phyloP scores from a whole-genome alignment of 2,329 filamentous ascomycete genomes.

The Hymenoscyphus linearis region DNA sequence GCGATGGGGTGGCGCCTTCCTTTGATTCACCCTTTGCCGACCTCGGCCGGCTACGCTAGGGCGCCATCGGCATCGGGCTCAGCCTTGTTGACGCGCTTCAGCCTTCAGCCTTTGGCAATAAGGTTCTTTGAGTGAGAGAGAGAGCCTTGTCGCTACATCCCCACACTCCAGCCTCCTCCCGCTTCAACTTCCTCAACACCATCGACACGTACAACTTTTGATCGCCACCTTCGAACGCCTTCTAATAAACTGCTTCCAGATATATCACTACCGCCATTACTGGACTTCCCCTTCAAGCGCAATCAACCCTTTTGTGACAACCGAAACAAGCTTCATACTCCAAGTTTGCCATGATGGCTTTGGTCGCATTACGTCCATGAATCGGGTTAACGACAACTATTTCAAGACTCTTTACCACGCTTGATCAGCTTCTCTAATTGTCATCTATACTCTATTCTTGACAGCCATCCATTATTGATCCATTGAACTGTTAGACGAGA shows the following conservation, averaged over 20 bases:
- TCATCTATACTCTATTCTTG: neutral
- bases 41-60: neutral
- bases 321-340: neutral
- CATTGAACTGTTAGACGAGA: neutral
- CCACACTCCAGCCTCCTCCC: neutral
- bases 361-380: neutral
- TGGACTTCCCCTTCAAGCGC: neutral
- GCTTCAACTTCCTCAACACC: neutral
- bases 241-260: neutral
- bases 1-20: neutral
- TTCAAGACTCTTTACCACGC: neutral
- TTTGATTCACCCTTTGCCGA: neutral
- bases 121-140: no score
- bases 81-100: neutral
- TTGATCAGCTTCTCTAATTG: neutral
- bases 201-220: neutral
- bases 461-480: neutral
- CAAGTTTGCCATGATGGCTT: neutral
- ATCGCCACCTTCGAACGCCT: neutral
- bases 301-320: neutral
- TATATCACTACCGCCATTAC: neutral
- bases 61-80: neutral
- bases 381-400: neutral
- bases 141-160: neutral
- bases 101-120: no score